These are phyloP conservation scores for Cucurbitaria berberidis DNA, from an alignment of 2,329 filamentous ascomycete species.

Conservation along the genomic window DNA sequence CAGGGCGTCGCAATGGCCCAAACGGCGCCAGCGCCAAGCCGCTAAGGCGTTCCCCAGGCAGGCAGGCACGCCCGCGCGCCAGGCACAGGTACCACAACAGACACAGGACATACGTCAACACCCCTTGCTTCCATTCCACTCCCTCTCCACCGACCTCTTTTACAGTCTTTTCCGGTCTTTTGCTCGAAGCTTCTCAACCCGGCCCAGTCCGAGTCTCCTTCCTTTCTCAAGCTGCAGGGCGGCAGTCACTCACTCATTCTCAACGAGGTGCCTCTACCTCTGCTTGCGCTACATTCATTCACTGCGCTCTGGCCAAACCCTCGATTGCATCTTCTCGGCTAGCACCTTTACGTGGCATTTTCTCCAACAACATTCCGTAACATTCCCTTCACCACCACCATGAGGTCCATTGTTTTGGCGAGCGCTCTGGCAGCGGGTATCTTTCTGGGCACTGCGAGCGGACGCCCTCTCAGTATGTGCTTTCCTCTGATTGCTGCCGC, in stretches of 20 bases:
- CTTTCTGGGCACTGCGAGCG: constrained; percentile 52
- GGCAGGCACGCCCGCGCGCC: constrained; percentile 16
- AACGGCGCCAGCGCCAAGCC: constrained; percentile 17
- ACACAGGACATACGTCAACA: constrained; percentile 9
- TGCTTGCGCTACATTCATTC: constrained; percentile 5
- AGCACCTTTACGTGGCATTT: constrained; percentile 27
- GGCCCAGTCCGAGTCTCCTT: constrained; percentile 25
- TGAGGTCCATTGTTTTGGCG: constrained; percentile 54
- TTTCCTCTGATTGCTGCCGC: neutral
- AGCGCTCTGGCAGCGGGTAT: constrained; percentile 41
- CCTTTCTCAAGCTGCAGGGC: constrained; percentile 31
- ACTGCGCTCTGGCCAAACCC: constrained; percentile 5
- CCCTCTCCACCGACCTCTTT: constrained; percentile 12
- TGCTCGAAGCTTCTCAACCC: constrained; percentile 19
- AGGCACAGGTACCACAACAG: constrained; percentile 18
- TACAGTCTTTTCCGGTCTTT: constrained; percentile 28
- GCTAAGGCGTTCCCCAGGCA: constrained; percentile 14
- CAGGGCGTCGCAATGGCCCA: constrained; percentile 14
- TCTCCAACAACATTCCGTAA: constrained; percentile 35
- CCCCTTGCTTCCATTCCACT: constrained; percentile 23
- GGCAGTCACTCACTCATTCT: constrained; percentile 33
- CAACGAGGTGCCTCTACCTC: constrained; percentile 1
- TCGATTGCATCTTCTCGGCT: constrained; percentile 10
- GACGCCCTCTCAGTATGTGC: constrained; percentile 50
- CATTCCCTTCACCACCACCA: constrained; percentile 44